Evolutionary conservation across 495 filamentous ascomycete species (phyloP).

Genomic region (Aspergillus saccharolyticus): DNA sequence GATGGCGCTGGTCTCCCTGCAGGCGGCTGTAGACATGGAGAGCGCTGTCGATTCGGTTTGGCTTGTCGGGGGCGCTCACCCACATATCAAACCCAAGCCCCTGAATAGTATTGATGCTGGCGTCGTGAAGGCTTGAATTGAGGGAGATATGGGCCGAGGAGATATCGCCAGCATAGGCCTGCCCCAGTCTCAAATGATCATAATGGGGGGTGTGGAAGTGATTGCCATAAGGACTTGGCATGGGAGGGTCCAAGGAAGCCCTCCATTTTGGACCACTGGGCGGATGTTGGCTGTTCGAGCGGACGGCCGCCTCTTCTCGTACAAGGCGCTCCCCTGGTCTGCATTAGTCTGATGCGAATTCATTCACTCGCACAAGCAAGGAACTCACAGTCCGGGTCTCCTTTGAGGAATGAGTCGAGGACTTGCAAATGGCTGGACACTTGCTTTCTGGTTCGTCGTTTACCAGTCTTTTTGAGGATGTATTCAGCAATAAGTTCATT

Average conservation of each 20-base stretch:
- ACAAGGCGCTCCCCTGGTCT: slow-evolving; percentile 40
- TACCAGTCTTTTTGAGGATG: slow-evolving; percentile 65
- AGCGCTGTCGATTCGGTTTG: slow-evolving; percentile 37
- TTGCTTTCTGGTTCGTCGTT: slow-evolving; percentile 69
- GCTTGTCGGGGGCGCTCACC: slow-evolving; percentile 41
- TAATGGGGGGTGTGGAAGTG: slow-evolving; percentile 28
- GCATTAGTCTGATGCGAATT: slow-evolving; percentile 13
- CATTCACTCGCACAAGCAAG: background rate
- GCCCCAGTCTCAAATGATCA: slow-evolving; percentile 32
- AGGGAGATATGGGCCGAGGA: slow-evolving; percentile 35
- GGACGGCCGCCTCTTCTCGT: slow-evolving; percentile 35
- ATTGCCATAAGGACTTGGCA: slow-evolving; percentile 32
- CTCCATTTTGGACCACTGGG: slow-evolving; percentile 35
- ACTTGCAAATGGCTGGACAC: slow-evolving; percentile 97
- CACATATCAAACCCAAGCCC: slow-evolving; percentile 50
- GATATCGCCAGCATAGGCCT: slow-evolving; percentile 34
- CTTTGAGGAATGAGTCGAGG: slow-evolving; percentile 72
- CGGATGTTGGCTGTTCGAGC: slow-evolving; percentile 32
- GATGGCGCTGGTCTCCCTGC: slow-evolving; percentile 38
- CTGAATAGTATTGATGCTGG: slow-evolving; percentile 31
- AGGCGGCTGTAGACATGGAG: slow-evolving; percentile 48
- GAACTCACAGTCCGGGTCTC: slow-evolving; percentile 49
- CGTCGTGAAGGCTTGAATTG: slow-evolving; percentile 33
- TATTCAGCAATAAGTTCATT: slow-evolving; percentile 89
- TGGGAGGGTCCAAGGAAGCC: slow-evolving; percentile 34